Evolutionary conservation across 495 filamentous ascomycete genomes (phyloP).

Genomic region (Monascus purpureus): DNA sequence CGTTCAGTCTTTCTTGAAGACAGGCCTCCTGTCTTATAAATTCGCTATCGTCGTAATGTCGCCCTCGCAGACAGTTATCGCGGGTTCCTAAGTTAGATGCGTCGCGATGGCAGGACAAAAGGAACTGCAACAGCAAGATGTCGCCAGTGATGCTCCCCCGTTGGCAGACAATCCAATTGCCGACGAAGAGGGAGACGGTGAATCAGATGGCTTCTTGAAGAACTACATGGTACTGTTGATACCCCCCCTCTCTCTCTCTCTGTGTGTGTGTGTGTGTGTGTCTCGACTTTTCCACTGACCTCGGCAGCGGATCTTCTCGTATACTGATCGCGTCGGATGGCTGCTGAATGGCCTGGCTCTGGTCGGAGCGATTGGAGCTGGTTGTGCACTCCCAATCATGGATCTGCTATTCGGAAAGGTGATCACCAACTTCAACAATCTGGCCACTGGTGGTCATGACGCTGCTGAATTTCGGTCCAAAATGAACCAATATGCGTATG

Average conservation of each 20-base stretch:
- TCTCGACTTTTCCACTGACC: neutral
- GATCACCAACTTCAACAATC: constrained; percentile 17
- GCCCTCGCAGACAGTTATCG: too few species aligned
- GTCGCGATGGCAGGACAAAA: too few species aligned
- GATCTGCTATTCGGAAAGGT: constrained; percentile 25
- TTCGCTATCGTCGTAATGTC: too few species aligned
- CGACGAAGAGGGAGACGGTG: too few species aligned
- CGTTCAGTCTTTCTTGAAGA: too few species aligned
- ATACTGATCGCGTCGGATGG: constrained; percentile 5
- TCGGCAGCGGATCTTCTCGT: constrained; percentile 6
- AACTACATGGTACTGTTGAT: neutral
- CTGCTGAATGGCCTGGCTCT: constrained; percentile 14
- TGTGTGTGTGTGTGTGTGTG: too few species aligned
- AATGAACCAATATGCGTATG: constrained; percentile 6
- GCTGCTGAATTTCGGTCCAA: constrained; percentile 11
- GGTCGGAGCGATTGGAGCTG: constrained; percentile 32
- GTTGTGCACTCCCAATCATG: constrained; percentile 29
- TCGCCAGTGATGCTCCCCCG: too few species aligned
- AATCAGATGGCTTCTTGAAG: neutral
- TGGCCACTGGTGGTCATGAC: constrained; percentile 8
- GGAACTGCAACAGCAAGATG: too few species aligned
- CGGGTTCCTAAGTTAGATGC: too few species aligned
- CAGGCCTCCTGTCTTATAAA: too few species aligned
- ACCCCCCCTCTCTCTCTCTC: neutral
- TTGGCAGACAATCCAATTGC: too few species aligned